Percentiles rank a stretch among this genome's conserved stretches.
These are phyloP conservation scores for Scedosporium minutisporum DNA, from an alignment of 2,329 filamentous ascomycete genomes.

Conservation along the genomic window DNA sequence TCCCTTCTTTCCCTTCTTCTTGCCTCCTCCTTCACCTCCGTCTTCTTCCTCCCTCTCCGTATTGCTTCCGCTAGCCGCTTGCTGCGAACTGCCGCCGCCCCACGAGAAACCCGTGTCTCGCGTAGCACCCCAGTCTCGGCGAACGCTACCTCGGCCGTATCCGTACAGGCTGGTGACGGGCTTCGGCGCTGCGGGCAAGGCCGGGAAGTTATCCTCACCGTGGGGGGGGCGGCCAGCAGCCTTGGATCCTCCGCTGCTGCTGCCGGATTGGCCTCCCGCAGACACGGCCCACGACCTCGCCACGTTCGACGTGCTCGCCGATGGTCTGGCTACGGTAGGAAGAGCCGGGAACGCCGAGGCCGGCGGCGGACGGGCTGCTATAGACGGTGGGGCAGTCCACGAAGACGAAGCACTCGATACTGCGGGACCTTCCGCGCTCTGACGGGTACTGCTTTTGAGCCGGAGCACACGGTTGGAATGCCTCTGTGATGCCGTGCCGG, in stretches of 20 bases:
- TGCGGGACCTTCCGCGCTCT: constrained; percentile 18
- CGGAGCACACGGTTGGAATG: constrained; percentile 47
- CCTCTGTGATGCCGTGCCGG: constrained; percentile 31
- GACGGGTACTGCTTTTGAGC: constrained; percentile 48
- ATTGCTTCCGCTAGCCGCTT: constrained; percentile 16
- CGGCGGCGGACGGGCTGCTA: constrained; percentile 11
- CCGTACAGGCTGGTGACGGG: constrained; percentile 53
- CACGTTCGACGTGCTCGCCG: neutral
- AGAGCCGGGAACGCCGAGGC: constrained; percentile 35
- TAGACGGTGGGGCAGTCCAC: constrained; percentile 15
- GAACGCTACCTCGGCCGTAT: constrained; percentile 46
- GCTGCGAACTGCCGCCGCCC: constrained; percentile 24
- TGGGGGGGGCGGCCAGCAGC: constrained; percentile 13
- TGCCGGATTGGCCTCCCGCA: constrained; percentile 7
- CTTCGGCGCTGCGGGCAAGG: constrained; percentile 69
- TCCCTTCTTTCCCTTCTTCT: constrained; percentile 47
- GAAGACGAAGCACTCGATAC: constrained; percentile 14
- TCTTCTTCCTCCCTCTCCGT: constrained; percentile 18
- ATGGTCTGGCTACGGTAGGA: constrained; percentile 16
- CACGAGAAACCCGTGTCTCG: constrained; percentile 45
- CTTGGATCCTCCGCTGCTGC: constrained; percentile 10
- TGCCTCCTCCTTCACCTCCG: constrained; percentile 25
- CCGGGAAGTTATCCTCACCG: constrained; percentile 63
- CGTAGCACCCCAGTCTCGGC: constrained; percentile 37
- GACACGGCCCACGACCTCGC: constrained; percentile 15